Percentiles rank a stretch among this genome's conserved stretches.
Evolutionary conservation across 116 monocot genomes (phyloP).

Genomic region (Trichopus zeylanicus): DNA sequence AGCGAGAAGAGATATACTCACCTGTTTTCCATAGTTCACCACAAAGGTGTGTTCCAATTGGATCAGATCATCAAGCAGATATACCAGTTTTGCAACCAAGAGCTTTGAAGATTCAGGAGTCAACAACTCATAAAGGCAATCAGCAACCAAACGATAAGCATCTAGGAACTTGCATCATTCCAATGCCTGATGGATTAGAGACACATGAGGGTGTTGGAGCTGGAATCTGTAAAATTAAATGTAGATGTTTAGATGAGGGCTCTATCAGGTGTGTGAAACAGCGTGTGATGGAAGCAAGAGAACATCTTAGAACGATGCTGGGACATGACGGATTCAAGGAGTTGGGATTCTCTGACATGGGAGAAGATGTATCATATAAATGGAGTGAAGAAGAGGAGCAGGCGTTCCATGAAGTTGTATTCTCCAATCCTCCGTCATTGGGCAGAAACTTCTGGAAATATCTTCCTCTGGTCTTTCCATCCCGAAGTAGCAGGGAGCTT

Average conservation of each 20-base stretch:
- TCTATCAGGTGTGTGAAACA: constrained; percentile 57
- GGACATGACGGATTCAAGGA: constrained; percentile 46
- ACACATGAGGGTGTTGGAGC: constrained; percentile 1
- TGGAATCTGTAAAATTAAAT: constrained; percentile 5
- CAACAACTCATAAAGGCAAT: constrained; percentile 1
- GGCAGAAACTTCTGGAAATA: constrained; percentile 79
- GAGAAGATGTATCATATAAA: constrained; percentile 59
- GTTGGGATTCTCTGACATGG: constrained; percentile 72
- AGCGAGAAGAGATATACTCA: constrained; percentile 4
- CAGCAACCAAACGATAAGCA: constrained; percentile 23
- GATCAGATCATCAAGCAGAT: constrained; percentile 64
- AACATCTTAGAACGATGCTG: constrained; percentile 20
- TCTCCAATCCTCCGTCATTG: constrained; percentile 54
- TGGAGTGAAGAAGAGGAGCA: constrained; percentile 84
- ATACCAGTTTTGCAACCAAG: constrained; percentile 43
- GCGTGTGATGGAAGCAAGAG: constrained; percentile 65
- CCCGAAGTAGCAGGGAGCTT: constrained; percentile 47
- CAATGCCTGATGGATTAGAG: constrained; percentile 24
- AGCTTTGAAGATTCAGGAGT: background rate
- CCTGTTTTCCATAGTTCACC: too few species aligned
- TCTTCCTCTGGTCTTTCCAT: constrained; percentile 44
- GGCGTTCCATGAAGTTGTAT: constrained; percentile 57
- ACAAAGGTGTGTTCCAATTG: constrained; percentile 55
- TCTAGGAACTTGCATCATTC: constrained; percentile 32
- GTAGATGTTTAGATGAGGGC: constrained; percentile 56